Evolutionary conservation across 345 rosid genomes (phyloP), one percentile per base, ranked within the genome.

Genomic region (Eucalyptus urophylla): DNA sequence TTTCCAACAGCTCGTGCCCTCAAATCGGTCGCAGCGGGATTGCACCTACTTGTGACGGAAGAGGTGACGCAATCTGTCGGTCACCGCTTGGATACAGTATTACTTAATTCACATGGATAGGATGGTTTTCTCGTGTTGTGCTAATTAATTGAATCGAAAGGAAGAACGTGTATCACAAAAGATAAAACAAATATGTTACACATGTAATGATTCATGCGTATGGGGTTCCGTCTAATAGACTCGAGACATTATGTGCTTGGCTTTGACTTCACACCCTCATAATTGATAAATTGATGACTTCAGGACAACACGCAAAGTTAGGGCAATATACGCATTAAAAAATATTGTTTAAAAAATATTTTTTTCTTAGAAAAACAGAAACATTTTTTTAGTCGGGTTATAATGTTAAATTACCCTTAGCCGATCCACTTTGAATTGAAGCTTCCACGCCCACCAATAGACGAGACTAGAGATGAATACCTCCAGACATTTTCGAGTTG

Each of bases 321-420:
- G 31, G 33, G 17, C 14, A 29, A 62, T 62, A 29, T 62, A 29
- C 33, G n/a, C 69, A 62, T 13, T 27, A 13, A 62, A 62, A 16
- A 51, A 51, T 17, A 51, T 51, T 0, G 22, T 51, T 51, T 51
- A 51, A 16, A 16, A 27, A 29, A 62, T 62, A 13, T 13, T 62
- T 62, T 62, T 62, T 62, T 62, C 72, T 62, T 62, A 62, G 33
- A 14, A 62, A 29, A 62, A 62, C 0, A 22, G 11, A 54, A 29
- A 7, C 72, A 6, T 25, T 27, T 14, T 25, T 62, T 29, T 3
- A 62, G 0, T 13, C 72, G 9, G n/a, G 0, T 29, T 13, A 62
- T 27, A 62, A 60, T 27, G 14, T 27, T 62, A 62, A 62, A 62
- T 62, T 62, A 62, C 33, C 69, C 69, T 6, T 0, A 62, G 69